Evolutionary conservation across 805 yeast genomes (phyloP).

Genomic region (Cyberlindnera bimundalis): DNA sequence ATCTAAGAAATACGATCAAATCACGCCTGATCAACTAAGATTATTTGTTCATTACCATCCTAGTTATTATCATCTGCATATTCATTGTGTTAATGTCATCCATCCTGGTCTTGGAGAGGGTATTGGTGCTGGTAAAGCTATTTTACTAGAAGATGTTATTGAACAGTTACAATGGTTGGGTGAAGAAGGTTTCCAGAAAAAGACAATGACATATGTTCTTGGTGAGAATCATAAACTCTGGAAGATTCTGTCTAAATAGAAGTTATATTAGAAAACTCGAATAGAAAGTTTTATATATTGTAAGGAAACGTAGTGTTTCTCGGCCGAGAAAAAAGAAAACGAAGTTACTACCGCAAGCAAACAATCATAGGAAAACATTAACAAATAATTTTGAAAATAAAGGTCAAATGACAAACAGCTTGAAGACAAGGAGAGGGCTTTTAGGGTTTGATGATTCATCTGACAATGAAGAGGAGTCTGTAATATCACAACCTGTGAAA

Average conservation of each 20-base stretch:
- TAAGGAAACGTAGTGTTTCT: too few species aligned
- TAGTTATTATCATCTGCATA: conserved; percentile 91
- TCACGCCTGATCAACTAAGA: conserved; percentile 58
- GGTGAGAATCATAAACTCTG: conserved; percentile 81
- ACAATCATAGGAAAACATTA: too few species aligned
- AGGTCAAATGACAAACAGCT: too few species aligned
- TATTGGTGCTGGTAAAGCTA: conserved; percentile 74
- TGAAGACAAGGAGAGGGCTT: conserved; percentile 11
- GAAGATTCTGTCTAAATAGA: conserved; percentile 28
- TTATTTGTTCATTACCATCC: conserved; percentile 93
- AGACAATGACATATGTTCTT: conserved; percentile 59
- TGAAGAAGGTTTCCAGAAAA: conserved; percentile 51
- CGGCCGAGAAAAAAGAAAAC: too few species aligned
- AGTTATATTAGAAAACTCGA: too few species aligned
- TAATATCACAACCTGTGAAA: background rate
- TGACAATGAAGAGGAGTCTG: conserved; percentile 2
- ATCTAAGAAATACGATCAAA: conserved; percentile 38
- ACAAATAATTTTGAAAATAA: too few species aligned
- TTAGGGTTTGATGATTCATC: conserved; percentile 24
- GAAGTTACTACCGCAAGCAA: too few species aligned
- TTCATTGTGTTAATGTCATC: conserved; percentile 76
- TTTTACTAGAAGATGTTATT: conserved; percentile 75
- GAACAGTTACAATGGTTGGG: conserved; percentile 59
- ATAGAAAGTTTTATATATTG: too few species aligned
- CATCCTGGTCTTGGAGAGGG: conserved; percentile 70